Evolutionary conservation across 805 yeast species (phyloP), one percentile per base, ranked within the genome.

Genomic region (Komagataella ulmi): DNA sequence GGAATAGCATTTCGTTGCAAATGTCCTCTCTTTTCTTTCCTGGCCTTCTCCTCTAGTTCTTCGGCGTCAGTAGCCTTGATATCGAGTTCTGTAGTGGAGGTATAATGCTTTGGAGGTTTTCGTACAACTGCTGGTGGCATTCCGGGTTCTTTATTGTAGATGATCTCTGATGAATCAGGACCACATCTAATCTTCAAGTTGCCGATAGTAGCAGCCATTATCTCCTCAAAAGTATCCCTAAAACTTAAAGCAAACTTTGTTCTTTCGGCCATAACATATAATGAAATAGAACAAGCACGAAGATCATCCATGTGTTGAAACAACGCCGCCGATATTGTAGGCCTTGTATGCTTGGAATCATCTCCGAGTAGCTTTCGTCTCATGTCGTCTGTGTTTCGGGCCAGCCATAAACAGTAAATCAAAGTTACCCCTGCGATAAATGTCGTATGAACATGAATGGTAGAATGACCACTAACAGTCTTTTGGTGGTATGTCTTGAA

Each of bases 381-480:
- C 67, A 72, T 67, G 59, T 79, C 85, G 59, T 79, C 83, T 54
- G 72, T 68, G 56, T 81, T 81, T 60, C 84, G 74, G 14, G 82
- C 77, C 46, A 81, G 58, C 85, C 86, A 81, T 56, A 81, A 67
- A 62, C 86, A 81, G 57, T 81, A 81, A 6, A 80, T 75, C 43
- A 81, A 65, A 0, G 87, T 81, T 6, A 81, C 80, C 48, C 88
- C 88, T 10, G 86, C 85, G 49, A 79, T 80, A 60, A 81, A 81
- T 8, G 78, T 80, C 0, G 85, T 79, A 59, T 81, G 86, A 46
- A 81, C 79, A 10, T 84, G 81, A 36, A 83, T 74, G 0, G 83
- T 80, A 0, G 85, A 79, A 59, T 79, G 84, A 3, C 86, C 86
- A 51, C 70, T 68, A 1, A 76, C 77, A 0, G 85, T 79, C 57